A percentile compares a stretch with the other conserved stretches of the same genome.
phyloP scores from a whole-genome alignment of 169 alveolate species.

The Cryptosporidium bovis region DNA sequence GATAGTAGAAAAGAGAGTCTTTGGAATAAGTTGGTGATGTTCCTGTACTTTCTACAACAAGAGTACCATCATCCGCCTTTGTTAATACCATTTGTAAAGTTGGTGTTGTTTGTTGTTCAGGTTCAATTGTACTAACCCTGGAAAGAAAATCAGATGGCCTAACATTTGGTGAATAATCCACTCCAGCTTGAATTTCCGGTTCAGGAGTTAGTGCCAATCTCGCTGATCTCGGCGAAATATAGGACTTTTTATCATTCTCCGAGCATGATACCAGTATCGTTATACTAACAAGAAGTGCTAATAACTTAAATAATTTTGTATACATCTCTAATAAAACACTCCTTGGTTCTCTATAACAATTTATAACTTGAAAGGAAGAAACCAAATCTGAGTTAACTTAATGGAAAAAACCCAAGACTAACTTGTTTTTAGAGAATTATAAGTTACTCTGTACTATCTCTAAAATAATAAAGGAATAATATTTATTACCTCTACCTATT shows the following conservation, averaged over 20 bases:
- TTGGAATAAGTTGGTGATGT: conserved; percentile 2
- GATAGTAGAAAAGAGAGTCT: conserved; percentile 53
- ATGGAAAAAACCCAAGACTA: conserved; percentile 17
- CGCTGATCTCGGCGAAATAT: conserved; percentile 45
- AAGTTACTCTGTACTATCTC: not conserved
- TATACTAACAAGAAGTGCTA: conserved; percentile 3
- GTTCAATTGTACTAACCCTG: not conserved
- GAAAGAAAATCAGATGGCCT: conserved; percentile 28
- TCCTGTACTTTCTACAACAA: conserved; percentile 21
- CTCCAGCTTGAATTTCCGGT: conserved; percentile 28
- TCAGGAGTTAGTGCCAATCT: not conserved
- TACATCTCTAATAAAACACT: not conserved
- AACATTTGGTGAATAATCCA: conserved; percentile 20
- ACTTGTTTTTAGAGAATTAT: conserved; percentile 8
- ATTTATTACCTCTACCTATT: conserved; percentile 8
- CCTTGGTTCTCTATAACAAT: not conserved
- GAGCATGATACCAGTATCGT: too few relatives aligned
- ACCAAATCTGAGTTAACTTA: not conserved
- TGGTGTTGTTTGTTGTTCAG: not conserved
- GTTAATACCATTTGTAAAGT: conserved; percentile 1
- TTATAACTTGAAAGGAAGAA: not conserved
- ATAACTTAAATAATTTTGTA: conserved; percentile 1
- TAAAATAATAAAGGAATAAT: not conserved
- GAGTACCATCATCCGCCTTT: not conserved
- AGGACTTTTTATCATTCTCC: not conserved